These are phyloP conservation scores for Cerioporus squamosus DNA, from an alignment of 1,284 basidiomycete species.

Conservation along the genomic window DNA sequence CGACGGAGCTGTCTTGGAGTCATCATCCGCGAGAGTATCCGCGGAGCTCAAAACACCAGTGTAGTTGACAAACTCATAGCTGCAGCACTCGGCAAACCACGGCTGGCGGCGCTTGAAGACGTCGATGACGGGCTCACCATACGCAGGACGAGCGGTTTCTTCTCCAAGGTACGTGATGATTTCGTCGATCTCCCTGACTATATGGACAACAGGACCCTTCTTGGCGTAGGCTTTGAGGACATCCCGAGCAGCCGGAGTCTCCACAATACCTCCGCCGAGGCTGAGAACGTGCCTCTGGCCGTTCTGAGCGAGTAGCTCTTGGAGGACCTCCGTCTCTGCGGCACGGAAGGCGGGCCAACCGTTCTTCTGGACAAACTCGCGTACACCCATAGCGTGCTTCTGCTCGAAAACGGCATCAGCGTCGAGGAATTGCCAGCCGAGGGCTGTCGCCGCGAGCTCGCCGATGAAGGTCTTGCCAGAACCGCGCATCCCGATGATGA, in stretches of 20 bases:
- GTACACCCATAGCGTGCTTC: conserved; percentile 66
- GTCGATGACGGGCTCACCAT: conserved; percentile 83
- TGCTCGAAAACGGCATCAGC: conserved; percentile 85
- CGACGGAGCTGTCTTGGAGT: conserved; percentile 15
- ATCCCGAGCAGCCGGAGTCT: conserved; percentile 77
- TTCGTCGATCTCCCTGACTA: conserved; percentile 72
- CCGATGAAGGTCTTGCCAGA: conserved; percentile 95
- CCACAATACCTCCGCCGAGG: conserved; percentile 96
- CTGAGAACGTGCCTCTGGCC: conserved; percentile 77
- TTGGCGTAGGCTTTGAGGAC: conserved; percentile 72
- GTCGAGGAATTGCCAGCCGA: conserved; percentile 85
- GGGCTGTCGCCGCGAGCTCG: conserved; percentile 71
- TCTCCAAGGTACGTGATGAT: conserved; percentile 80
- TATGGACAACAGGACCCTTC: conserved; percentile 72
- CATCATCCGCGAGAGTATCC: neutral
- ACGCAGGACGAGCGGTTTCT: conserved; percentile 83
- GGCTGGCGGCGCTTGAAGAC: conserved; percentile 86
- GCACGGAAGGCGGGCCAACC: conserved; percentile 82
- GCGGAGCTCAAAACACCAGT: conserved; percentile 43
- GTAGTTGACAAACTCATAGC: conserved; percentile 85
- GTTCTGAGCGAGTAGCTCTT: conserved; percentile 62
- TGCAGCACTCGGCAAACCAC: conserved; percentile 89
- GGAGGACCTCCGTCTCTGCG: conserved; percentile 61
- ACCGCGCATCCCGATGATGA: conserved; percentile 96
- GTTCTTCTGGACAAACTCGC: conserved; percentile 77